Percentiles rank a stretch among this genome's conserved stretches.
Conservation (phyloP, 179 eudicot species). For the Drosera spatulata region DNA sequence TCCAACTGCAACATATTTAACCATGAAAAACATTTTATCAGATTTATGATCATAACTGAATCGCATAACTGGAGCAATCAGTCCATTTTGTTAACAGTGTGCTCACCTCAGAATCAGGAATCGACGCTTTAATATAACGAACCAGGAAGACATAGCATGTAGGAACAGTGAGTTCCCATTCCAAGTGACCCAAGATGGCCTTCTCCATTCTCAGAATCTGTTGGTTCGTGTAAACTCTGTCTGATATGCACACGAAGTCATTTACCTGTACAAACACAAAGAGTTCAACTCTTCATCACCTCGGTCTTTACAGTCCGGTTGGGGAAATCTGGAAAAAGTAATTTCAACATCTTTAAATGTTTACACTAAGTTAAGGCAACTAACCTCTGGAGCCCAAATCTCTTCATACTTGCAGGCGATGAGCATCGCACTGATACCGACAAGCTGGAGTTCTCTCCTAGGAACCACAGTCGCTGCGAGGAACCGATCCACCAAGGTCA, state of each 20-base stretch:
- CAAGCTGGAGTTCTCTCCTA: conserved; percentile 64
- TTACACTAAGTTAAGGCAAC: too few relatives aligned
- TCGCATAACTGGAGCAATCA: too few relatives aligned
- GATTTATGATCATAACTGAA: too few relatives aligned
- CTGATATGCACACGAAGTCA: conserved; percentile 35
- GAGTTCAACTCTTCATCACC: too few relatives aligned
- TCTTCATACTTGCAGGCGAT: conserved; percentile 93
- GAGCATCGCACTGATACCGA: conserved; percentile 80
- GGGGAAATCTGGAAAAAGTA: too few relatives aligned
- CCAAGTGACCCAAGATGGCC: conserved; percentile 28
- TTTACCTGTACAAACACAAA: background rate
- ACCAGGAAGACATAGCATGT: conserved; percentile 34
- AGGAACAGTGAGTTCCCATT: conserved; percentile 36
- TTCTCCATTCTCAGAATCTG: conserved; percentile 42
- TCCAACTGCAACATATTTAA: conserved; percentile 15
- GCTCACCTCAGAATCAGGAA: conserved; percentile 20
- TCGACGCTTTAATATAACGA: conserved; percentile 36
- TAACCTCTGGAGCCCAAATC: conserved; percentile 92
- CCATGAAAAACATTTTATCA: too few relatives aligned
- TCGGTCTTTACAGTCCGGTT: too few relatives aligned
- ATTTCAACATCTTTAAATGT: too few relatives aligned
- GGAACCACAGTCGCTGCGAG: conserved; percentile 36
- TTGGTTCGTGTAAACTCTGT: conserved; percentile 30
- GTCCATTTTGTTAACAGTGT: background rate
- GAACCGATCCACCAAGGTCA: conserved; percentile 74